Conservation (phyloP, 345 rosid genomes). For the Eucalyptus sp. region DNA sequence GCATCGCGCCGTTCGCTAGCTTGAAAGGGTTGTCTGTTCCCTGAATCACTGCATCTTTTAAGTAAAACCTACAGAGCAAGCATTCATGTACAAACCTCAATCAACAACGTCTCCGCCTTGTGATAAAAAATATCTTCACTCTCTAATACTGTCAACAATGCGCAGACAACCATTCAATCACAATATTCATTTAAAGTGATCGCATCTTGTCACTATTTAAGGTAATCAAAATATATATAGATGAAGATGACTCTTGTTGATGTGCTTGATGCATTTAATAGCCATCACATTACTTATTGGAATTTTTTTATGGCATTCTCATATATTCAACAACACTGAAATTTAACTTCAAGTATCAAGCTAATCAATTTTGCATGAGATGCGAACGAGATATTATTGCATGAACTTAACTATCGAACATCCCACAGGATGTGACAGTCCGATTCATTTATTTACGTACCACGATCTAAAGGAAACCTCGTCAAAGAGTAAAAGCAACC, state of each 20-base stretch:
- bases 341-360: not conserved
- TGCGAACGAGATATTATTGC: not conserved
- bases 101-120: not conserved
- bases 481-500: conserved; percentile 17
- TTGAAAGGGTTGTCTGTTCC: conserved; percentile 9
- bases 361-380: not conserved
- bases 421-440: not conserved
- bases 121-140: no score
- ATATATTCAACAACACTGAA: not conserved
- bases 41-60: conserved; percentile 13
- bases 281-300: not conserved
- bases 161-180: no score
- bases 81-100: not conserved
- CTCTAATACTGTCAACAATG: no score
- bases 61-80: not conserved
- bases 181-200: no score
- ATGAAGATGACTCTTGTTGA: not conserved
- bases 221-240: no score
- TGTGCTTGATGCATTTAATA: not conserved
- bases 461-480: conserved; percentile 20
- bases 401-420: not conserved
- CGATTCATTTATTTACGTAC: not conserved
- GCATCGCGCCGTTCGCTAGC: not conserved
- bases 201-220: no score
- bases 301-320: not conserved